Percentiles rank a stretch among this genome's conserved stretches.
These are phyloP conservation scores for Chytriomyces sp. DNA, from an alignment of 192 early-diverging fungal species.

Conservation along the genomic window DNA sequence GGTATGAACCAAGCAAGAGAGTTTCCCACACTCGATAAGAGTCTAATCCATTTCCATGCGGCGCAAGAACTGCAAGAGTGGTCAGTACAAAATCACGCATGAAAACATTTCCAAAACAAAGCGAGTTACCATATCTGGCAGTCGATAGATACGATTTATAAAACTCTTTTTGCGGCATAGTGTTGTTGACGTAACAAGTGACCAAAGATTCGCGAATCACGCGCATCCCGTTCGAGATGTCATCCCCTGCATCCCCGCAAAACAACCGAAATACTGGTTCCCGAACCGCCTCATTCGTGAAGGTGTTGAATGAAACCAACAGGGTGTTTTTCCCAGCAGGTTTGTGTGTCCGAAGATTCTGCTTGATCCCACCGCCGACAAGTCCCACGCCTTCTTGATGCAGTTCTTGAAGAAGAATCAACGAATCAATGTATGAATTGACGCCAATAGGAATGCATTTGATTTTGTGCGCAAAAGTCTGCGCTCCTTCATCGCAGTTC, in stretches of 20 bases:
- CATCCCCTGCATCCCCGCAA: not conserved
- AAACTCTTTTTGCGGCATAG: not conserved
- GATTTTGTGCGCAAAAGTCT: not conserved
- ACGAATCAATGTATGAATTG: constrained; percentile 13
- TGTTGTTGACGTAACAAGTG: constrained; percentile 1
- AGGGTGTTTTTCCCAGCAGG: not conserved
- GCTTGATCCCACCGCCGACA: not conserved
- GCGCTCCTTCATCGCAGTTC: constrained; percentile 1
- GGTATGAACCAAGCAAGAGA: not conserved
- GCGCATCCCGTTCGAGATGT: too few relatives aligned
- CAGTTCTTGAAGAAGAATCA: not conserved
- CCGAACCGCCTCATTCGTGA: constrained; percentile 7
- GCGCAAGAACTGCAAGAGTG: not conserved
- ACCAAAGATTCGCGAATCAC: not conserved
- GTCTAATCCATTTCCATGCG: constrained; percentile 7
- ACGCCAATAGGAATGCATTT: constrained; percentile 3
- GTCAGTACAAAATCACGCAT: not conserved
- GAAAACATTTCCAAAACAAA: not conserved
- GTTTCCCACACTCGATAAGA: constrained; percentile 18
- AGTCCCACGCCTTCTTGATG: constrained; percentile 1
- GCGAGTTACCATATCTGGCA: not conserved
- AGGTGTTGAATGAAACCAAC: constrained; percentile 19
- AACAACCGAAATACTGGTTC: not conserved
- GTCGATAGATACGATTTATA: not conserved
- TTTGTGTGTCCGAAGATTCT: not conserved